Evolutionary conservation across 148 eudicot species (phyloP).

Genomic region (Rhododendron kiyosumense): DNA sequence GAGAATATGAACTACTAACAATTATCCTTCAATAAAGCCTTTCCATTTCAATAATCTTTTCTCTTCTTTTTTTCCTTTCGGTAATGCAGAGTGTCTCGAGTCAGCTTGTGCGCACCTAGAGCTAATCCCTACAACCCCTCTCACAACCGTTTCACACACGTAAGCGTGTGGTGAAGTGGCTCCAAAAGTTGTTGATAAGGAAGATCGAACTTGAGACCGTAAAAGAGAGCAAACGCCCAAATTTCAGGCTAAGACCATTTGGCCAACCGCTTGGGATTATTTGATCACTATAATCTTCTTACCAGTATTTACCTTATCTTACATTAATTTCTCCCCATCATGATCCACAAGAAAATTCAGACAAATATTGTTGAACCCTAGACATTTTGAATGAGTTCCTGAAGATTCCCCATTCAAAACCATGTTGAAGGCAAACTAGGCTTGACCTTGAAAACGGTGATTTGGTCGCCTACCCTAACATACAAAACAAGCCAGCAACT

Average conservation of each 20-base stretch:
- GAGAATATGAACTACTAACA: neutral
- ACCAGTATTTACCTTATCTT: neutral
- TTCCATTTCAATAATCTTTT: neutral
- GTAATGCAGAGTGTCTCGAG: no score
- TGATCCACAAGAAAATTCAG: neutral
- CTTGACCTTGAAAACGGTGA: neutral
- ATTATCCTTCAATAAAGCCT: neutral
- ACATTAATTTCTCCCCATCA: neutral
- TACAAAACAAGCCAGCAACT: neutral
- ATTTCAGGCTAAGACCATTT: no score
- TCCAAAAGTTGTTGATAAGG: no score
- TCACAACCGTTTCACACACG: no score
- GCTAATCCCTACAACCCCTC: no score
- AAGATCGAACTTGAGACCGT: no score
- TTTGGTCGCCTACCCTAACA: constrained; percentile 3
- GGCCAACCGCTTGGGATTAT: no score
- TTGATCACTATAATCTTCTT: neutral
- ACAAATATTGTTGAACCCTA: neutral
- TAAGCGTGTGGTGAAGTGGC: no score
- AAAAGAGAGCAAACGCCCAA: no score
- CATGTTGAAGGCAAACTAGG: neutral
- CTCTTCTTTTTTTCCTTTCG: no score
- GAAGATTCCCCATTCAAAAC: neutral
- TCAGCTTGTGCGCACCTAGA: no score
- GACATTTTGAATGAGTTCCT: neutral